Evolutionary conservation across 208 protist genomes (phyloP).

Genomic region (Trypanosoma mega): DNA sequence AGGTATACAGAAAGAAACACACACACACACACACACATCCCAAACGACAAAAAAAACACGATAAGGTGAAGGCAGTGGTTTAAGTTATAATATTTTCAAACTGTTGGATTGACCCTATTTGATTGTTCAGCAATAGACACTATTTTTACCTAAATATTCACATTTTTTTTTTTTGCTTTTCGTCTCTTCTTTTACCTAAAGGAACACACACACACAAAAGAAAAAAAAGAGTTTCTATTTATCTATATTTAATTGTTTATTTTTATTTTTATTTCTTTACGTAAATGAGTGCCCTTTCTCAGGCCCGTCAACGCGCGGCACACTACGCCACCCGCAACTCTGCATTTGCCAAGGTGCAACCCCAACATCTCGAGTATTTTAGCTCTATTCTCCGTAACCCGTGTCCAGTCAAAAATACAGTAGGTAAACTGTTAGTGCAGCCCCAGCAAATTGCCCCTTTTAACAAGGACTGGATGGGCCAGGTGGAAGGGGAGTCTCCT

Average conservation of each 20-base stretch:
- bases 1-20: too few relatives aligned
- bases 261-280: constrained; percentile 13
- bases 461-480: constrained; percentile 73
- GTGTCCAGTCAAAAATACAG: constrained; percentile 36
- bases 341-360: constrained; percentile 41
- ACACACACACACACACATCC: too few relatives aligned
- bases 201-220: not conserved
- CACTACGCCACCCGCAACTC: constrained; percentile 64
- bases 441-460: constrained; percentile 42
- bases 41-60: too few relatives aligned
- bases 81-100: too few relatives aligned
- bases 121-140: too few relatives aligned
- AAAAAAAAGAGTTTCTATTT: constrained; percentile 5
- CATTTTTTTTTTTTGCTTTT: constrained; percentile 11
- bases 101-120: too few relatives aligned
- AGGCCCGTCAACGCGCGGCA: constrained; percentile 40
- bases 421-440: constrained; percentile 52
- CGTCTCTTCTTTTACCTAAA: constrained; percentile 14
- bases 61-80: too few relatives aligned
- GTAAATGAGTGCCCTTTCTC: constrained; percentile 27
- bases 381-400: constrained; percentile 44
- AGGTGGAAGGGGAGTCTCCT: constrained; percentile 47
- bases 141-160: constrained; percentile 7
- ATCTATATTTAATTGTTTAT: constrained; percentile 15
- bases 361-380: constrained; percentile 52